phyloP scores from a whole-genome alignment of 768 basidiomycete species.

The Melanogaster broomeanus region DNA sequence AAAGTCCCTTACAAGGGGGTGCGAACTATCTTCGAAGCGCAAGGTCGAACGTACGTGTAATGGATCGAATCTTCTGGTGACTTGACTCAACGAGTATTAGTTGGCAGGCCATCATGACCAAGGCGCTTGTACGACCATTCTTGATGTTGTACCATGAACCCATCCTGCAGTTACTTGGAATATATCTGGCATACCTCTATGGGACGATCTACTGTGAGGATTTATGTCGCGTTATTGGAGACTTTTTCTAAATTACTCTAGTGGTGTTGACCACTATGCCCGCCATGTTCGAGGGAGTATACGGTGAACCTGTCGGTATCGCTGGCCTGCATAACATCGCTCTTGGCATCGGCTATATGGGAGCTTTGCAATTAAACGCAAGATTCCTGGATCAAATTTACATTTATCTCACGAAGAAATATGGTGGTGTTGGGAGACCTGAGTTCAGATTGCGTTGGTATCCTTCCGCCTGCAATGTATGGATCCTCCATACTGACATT shows the following conservation, averaged over 20 bases:
- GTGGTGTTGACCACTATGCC: slow-evolving; percentile 72
- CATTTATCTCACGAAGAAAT: slow-evolving; percentile 47
- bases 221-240: neutral
- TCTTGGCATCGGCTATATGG: slow-evolving; percentile 60
- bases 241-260: slow-evolving; percentile 23
- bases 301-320: slow-evolving; percentile 57
- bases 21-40: slow-evolving; percentile 47
- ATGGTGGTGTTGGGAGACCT: slow-evolving; percentile 55
- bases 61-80: neutral
- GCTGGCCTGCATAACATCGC: slow-evolving; percentile 72
- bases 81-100: slow-evolving; percentile 29
- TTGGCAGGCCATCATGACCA: slow-evolving; percentile 51
- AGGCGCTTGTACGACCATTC: slow-evolving; percentile 67
- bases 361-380: slow-evolving; percentile 56
- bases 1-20: slow-evolving; percentile 41
- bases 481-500: neutral
- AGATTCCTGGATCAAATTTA: slow-evolving; percentile 58
- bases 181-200: slow-evolving; percentile 73
- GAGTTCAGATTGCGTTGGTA: slow-evolving; percentile 52
- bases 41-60: neutral
- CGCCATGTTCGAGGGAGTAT: slow-evolving; percentile 53
- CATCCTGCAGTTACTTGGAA: slow-evolving; percentile 65
- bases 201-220: slow-evolving; percentile 58
- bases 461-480: neutral
- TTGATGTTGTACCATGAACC: slow-evolving; percentile 58